Conservation (phyloP, 2,329 filamentous ascomycete species). For the Keithomyces neogunnii region DNA sequence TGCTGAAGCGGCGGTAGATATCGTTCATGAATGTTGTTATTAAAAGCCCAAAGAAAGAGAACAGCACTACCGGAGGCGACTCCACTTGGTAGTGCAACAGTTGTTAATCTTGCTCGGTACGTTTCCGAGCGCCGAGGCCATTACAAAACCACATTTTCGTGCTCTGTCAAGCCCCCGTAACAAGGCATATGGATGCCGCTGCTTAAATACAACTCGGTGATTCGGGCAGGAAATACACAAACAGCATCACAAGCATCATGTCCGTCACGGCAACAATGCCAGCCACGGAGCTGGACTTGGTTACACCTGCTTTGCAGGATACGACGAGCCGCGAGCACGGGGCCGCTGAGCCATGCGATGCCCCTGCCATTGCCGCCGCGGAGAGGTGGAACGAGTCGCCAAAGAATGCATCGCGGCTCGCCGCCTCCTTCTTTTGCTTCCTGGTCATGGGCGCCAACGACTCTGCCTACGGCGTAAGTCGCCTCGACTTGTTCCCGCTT, state of each 20-base stretch:
- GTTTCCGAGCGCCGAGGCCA: too few relatives aligned
- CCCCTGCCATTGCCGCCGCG: not conserved
- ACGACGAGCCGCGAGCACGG: slow-evolving; percentile 1
- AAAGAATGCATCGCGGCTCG: slow-evolving; percentile 37
- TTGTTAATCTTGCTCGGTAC: not conserved
- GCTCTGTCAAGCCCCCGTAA: too few relatives aligned
- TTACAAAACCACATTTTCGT: too few relatives aligned
- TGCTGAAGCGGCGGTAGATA: not conserved
- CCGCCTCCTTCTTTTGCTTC: slow-evolving; percentile 49
- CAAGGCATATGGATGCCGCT: not conserved
- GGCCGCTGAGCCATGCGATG: not conserved
- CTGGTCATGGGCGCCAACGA: slow-evolving; percentile 51
- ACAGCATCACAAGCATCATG: not conserved
- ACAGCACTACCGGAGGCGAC: not conserved
- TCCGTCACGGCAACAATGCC: not conserved
- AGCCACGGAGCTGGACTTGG: slow-evolving; percentile 1
- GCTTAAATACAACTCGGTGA: not conserved
- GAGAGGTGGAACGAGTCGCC: slow-evolving; percentile 42
- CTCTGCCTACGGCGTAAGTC: slow-evolving; percentile 46
- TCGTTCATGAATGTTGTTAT: not conserved
- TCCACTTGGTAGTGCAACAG: not conserved
- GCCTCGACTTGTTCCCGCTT: not conserved
- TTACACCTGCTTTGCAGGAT: not conserved
- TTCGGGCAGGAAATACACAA: not conserved
- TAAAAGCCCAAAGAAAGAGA: not conserved